Evolutionary conservation across 768 basidiomycete species (phyloP).

Genomic region (Scleroderma citrinum): DNA sequence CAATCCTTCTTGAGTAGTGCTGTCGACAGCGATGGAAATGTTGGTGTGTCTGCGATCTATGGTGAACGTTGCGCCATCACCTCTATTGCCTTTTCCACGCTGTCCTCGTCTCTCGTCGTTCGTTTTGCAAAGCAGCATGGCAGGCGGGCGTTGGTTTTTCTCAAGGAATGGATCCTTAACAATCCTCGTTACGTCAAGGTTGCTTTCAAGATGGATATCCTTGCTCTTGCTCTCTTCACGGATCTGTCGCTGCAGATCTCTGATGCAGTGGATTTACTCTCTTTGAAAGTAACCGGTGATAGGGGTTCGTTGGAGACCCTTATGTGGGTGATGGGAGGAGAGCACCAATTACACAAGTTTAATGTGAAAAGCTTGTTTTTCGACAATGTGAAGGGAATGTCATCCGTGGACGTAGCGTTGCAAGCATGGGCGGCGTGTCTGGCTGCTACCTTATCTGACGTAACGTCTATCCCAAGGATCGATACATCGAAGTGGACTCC

Average conservation of each 20-base stretch:
- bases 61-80: constrained; percentile 30
- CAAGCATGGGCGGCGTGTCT: constrained; percentile 43
- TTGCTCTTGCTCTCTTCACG: constrained; percentile 33
- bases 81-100: constrained; percentile 36
- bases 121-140: constrained; percentile 13
- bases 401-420: constrained; percentile 25
- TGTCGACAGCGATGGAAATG: constrained; percentile 6
- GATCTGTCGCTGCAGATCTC: constrained; percentile 34
- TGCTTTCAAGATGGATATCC: constrained; percentile 42
- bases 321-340: constrained; percentile 33
- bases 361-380: constrained; percentile 28
- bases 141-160: constrained; percentile 5
- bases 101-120: constrained; percentile 32
- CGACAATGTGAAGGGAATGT: constrained; percentile 15
- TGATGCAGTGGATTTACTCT: constrained; percentile 38
- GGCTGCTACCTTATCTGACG: constrained; percentile 23
- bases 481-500: constrained; percentile 21
- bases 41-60: constrained; percentile 43
- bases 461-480: constrained; percentile 17
- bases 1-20: constrained; percentile 26
- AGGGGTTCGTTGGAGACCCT: constrained; percentile 32
- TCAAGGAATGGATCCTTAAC: constrained; percentile 28
- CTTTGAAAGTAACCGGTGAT: constrained; percentile 12
- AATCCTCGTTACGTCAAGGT: constrained; percentile 26
- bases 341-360: constrained; percentile 20